Evolutionary conservation across 306 rosid genomes (phyloP).

Genomic region (Castanea mollissima): DNA sequence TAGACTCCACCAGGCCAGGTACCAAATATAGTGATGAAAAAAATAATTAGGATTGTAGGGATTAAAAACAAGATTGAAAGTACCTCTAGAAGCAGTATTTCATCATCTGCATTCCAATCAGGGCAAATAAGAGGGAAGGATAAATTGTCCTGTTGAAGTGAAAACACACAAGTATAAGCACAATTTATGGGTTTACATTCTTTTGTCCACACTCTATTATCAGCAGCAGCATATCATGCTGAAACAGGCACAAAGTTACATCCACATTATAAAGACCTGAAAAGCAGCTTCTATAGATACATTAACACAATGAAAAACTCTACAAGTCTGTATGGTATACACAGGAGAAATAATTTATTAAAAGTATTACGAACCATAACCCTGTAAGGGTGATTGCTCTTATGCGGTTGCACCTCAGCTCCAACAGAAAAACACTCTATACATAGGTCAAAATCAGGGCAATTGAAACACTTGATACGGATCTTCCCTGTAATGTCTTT

Average conservation of each 20-base stretch:
- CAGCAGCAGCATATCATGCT: neutral
- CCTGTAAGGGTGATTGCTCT: slow-evolving; percentile 84
- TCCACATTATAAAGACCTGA: neutral
- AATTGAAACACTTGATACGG: slow-evolving; percentile 81
- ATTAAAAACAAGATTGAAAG: slow-evolving; percentile 17
- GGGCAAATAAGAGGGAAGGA: slow-evolving; percentile 93
- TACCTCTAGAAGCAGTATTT: slow-evolving; percentile 95
- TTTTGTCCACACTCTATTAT: neutral
- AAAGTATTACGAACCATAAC: slow-evolving; percentile 71
- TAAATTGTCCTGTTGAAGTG: slow-evolving; percentile 75
- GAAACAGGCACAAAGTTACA: neutral
- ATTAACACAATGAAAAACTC: neutral
- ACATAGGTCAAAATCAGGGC: slow-evolving; percentile 97
- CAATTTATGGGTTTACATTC: neutral
- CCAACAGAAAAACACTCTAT: slow-evolving; percentile 96
- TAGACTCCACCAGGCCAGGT: neutral
- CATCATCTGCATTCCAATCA: slow-evolving; percentile 99
- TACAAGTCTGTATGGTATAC: neutral
- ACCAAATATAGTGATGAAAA: slow-evolving; percentile 10
- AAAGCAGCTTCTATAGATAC: neutral
- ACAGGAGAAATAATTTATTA: neutral
- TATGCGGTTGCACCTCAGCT: slow-evolving; percentile 90
- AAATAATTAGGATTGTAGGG: slow-evolving; percentile 11
- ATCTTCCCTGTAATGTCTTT: slow-evolving; percentile 95
- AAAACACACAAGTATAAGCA: slow-evolving; percentile 20